Evolutionary conservation across 208 protist species (phyloP).

Genomic region (Acanthamoeba triangularis): DNA sequence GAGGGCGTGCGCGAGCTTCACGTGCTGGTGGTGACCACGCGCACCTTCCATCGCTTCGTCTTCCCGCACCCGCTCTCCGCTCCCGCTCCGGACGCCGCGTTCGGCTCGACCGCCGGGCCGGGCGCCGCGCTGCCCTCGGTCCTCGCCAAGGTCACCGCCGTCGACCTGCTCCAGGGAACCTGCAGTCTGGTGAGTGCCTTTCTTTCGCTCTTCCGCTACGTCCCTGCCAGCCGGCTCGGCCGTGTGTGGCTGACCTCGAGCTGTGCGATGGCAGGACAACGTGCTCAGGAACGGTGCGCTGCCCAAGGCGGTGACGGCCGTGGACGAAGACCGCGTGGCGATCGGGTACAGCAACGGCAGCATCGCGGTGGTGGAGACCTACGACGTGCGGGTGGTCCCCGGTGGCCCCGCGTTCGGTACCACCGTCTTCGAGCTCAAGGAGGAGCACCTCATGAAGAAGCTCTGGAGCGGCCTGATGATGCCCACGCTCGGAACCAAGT

Average conservation of each 20-base stretch:
- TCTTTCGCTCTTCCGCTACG: neutral
- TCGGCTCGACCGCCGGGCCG: neutral
- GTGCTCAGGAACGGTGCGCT: slow-evolving; percentile 31
- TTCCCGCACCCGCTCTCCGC: slow-evolving; percentile 38
- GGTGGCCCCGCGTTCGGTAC: neutral
- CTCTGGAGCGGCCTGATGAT: slow-evolving; percentile 60
- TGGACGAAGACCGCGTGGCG: slow-evolving; percentile 33
- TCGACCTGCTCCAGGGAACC: neutral
- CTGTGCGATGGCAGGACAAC: neutral
- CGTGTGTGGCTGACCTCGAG: neutral
- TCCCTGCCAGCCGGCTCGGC: neutral
- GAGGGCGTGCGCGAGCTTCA: slow-evolving; percentile 35
- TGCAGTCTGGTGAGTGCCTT: slow-evolving; percentile 21
- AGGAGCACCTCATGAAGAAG: slow-evolving; percentile 53
- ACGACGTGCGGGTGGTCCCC: neutral
- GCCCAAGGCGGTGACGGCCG: neutral
- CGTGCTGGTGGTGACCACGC: slow-evolving; percentile 63
- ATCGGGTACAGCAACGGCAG: slow-evolving; percentile 71
- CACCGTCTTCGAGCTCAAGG: slow-evolving; percentile 62
- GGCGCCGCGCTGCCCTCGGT: neutral
- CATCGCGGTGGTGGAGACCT: slow-evolving; percentile 22
- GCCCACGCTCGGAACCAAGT: neutral
- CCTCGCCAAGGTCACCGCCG: slow-evolving; percentile 60
- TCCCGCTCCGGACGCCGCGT: neutral
- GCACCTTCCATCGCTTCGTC: slow-evolving; percentile 77